Evolutionary conservation across 2,329 filamentous ascomycete genomes (phyloP).

Genomic region (Xylariaceae sp.): DNA sequence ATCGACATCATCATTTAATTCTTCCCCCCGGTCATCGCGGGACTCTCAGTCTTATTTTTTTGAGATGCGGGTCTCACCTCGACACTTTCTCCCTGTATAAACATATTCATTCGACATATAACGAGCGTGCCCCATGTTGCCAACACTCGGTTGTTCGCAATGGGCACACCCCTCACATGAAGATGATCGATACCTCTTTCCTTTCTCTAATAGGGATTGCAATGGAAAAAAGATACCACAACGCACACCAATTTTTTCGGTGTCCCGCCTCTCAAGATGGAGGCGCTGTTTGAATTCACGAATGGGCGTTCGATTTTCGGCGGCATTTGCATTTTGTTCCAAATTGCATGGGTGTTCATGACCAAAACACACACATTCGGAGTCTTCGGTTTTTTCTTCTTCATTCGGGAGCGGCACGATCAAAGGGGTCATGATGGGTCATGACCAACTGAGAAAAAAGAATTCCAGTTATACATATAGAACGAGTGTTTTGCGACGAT

Average conservation of each 20-base stretch:
- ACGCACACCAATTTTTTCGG: constrained; percentile 24
- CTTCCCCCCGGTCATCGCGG: constrained; percentile 21
- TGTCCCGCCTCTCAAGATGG: constrained; percentile 38
- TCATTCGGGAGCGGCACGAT: constrained; percentile 38
- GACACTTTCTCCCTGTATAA: constrained; percentile 41
- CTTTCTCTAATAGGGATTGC: constrained; percentile 35
- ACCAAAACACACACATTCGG: constrained; percentile 36
- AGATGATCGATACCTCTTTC: constrained; percentile 44
- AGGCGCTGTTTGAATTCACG: constrained; percentile 38
- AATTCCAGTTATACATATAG: constrained; percentile 46
- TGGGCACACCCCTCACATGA: constrained; percentile 38
- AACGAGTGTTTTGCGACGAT: constrained; percentile 40
- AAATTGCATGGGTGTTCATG: constrained; percentile 45
- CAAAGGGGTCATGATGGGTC: constrained; percentile 45
- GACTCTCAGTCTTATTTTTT: constrained; percentile 18
- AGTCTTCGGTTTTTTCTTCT: constrained; percentile 39
- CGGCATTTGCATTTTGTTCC: constrained; percentile 42
- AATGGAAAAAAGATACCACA: constrained; percentile 25
- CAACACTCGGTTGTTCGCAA: constrained; percentile 27
- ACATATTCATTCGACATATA: constrained; percentile 45
- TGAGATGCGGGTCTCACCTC: constrained; percentile 30
- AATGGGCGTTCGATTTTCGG: constrained; percentile 40
- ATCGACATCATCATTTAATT: constrained; percentile 37
- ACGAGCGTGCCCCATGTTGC: constrained; percentile 31
- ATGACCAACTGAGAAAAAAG: constrained; percentile 42